These are phyloP conservation scores for Blastomyces silverae DNA, from an alignment of 2,329 filamentous ascomycete species.

Conservation along the genomic window DNA sequence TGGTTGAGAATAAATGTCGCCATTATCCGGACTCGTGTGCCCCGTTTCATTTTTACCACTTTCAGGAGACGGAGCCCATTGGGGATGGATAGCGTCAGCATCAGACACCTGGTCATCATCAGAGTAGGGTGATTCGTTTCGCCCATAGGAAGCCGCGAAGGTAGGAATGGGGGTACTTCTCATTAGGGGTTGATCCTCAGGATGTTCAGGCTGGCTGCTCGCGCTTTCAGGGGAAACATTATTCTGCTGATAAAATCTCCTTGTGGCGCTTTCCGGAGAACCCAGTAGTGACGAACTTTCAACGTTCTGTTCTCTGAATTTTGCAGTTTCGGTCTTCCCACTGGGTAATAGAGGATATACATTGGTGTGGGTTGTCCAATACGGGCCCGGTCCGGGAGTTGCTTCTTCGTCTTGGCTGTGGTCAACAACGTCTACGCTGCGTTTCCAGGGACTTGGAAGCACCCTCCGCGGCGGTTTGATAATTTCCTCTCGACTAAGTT, in stretches of 20 bases:
- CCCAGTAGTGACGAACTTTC: conserved; percentile 21
- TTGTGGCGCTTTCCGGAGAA: conserved; percentile 20
- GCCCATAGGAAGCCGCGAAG: not conserved
- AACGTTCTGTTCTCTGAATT: conserved; percentile 20
- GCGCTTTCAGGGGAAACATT: not conserved
- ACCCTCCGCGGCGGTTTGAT: conserved; percentile 23
- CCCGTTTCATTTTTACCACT: conserved; percentile 13
- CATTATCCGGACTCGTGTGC: not conserved
- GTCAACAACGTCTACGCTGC: conserved; percentile 25
- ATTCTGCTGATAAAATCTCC: conserved; percentile 17
- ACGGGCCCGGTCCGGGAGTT: conserved; percentile 25
- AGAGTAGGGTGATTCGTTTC: not conserved
- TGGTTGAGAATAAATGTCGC: not conserved
- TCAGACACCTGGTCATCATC: conserved; percentile 9
- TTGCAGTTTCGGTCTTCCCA: conserved; percentile 20
- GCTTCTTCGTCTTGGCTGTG: conserved; percentile 23
- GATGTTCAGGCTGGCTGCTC: not conserved
- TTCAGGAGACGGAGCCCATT: conserved; percentile 13
- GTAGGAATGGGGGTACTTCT: not conserved
- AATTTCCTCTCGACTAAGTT: conserved; percentile 23
- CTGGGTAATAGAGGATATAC: conserved; percentile 22
- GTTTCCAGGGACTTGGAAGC: conserved; percentile 32
- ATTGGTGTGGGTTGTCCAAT: conserved; percentile 28
- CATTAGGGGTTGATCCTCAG: no score
- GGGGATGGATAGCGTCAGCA: conserved; percentile 10